A percentile compares a stretch with the other conserved stretches of the same genome.
These are phyloP conservation scores for Talaromyces borbonicus DNA, from an alignment of 495 filamentous ascomycete species.

Conservation along the genomic window DNA sequence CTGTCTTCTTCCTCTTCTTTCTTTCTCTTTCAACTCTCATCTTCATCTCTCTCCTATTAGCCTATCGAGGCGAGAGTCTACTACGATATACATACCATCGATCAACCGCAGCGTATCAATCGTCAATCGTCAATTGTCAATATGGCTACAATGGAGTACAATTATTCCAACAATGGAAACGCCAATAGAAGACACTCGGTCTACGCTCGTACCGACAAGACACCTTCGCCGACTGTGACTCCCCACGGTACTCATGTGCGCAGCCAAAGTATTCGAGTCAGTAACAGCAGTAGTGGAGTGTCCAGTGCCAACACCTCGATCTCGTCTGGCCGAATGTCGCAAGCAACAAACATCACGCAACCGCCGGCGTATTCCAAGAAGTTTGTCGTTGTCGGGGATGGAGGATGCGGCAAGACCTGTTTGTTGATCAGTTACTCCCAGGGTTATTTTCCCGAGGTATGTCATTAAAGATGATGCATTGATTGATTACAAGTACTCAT, in stretches of 20 bases:
- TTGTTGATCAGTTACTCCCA: conserved; percentile 95
- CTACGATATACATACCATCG: too few relatives aligned
- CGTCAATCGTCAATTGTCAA: too few relatives aligned
- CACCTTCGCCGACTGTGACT: conserved; percentile 35
- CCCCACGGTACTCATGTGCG: conserved; percentile 43
- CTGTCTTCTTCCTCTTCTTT: conserved; percentile 12
- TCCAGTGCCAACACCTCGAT: conserved; percentile 67
- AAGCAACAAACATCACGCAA: conserved; percentile 75
- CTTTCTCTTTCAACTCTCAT: conserved; percentile 1
- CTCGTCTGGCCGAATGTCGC: conserved; percentile 57
- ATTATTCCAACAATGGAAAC: conserved; percentile 38
- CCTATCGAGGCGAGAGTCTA: too few relatives aligned
- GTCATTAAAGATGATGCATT: too few relatives aligned
- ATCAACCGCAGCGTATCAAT: neutral
- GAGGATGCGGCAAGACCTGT: conserved; percentile 98
- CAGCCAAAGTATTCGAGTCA: conserved; percentile 51
- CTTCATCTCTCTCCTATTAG: conserved; percentile 1
- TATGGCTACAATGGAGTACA: conserved; percentile 38
- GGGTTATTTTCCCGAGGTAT: conserved; percentile 96
- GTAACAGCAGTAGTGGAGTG: conserved; percentile 64
- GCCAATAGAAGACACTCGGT: conserved; percentile 39
- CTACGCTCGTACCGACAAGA: conserved; percentile 20
- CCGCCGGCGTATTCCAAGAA: conserved; percentile 94
- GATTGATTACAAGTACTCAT: neutral
- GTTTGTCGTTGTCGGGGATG: conserved; percentile 96